These are phyloP conservation scores for Trypethelium eluteriae DNA, from an alignment of 495 filamentous ascomycete genomes.

Conservation along the genomic window DNA sequence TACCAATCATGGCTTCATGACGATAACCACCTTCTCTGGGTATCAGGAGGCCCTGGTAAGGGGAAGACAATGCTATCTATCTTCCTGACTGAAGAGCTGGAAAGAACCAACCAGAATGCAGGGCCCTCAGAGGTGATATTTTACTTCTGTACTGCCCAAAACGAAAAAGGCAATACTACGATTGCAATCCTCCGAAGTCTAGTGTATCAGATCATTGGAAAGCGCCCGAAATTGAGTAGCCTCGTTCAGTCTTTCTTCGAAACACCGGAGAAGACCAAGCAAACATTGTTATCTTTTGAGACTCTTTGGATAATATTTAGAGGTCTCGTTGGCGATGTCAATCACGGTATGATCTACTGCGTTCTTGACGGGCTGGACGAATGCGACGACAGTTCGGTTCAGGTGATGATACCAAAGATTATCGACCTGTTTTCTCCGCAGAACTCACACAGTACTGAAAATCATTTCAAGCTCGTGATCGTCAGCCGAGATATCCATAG, in stretches of 20 bases:
- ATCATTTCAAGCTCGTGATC: constrained; percentile 34
- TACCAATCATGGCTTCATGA: constrained; percentile 39
- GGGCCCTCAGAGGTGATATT: constrained; percentile 30
- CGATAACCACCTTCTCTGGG: constrained; percentile 37
- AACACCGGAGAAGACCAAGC: constrained; percentile 30
- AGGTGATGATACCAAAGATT: constrained; percentile 33
- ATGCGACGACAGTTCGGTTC: constrained; percentile 39
- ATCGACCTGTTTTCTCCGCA: constrained; percentile 23
- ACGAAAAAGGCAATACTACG: constrained; percentile 43
- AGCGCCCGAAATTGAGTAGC: constrained; percentile 24
- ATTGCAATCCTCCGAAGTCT: constrained; percentile 40
- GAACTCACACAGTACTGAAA: constrained; percentile 16
- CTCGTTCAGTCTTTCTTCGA: constrained; percentile 28
- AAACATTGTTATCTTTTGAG: constrained; percentile 30
- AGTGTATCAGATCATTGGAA: constrained; percentile 30
- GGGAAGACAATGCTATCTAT: constrained; percentile 47
- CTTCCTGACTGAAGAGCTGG: constrained; percentile 40
- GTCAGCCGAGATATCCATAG: constrained; percentile 29
- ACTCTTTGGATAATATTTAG: constrained; percentile 37
- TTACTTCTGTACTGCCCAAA: constrained; percentile 42
- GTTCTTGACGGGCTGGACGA: constrained; percentile 44
- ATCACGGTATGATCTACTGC: constrained; percentile 32
- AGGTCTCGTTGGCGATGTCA: constrained; percentile 29
- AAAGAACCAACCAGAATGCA: constrained; percentile 21
- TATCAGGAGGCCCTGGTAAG: constrained; percentile 44